These are phyloP conservation scores for Rhodotorula sphaerocarpa DNA, from an alignment of 768 basidiomycete genomes.

Conservation along the genomic window DNA sequence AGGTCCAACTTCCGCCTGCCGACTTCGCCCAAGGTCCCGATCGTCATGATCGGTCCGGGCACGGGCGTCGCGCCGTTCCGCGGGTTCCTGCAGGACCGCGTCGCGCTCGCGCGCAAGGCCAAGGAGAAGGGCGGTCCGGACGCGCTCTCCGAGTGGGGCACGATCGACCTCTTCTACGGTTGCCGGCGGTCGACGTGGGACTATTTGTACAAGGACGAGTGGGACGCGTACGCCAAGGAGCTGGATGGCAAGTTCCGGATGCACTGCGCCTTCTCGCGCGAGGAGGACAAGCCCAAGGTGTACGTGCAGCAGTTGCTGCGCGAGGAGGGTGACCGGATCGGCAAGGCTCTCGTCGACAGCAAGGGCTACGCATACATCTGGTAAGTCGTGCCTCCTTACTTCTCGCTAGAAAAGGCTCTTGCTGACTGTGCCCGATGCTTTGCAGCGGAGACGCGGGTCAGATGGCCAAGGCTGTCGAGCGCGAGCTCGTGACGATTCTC, in stretches of 20 bases:
- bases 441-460: slow-evolving; percentile 50
- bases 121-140: slow-evolving; percentile 91
- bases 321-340: slow-evolving; percentile 73
- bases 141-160: slow-evolving; percentile 90
- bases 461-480: slow-evolving; percentile 94
- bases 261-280: slow-evolving; percentile 82
- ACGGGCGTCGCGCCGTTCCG: slow-evolving; percentile 99
- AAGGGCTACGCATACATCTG: slow-evolving; percentile 98
- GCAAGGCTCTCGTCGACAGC: slow-evolving; percentile 79
- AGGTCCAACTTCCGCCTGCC: slow-evolving; percentile 94
- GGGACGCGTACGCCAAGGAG: slow-evolving; percentile 76
- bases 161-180: slow-evolving; percentile 89
- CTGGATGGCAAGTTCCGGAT: slow-evolving; percentile 85
- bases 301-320: slow-evolving; percentile 98
- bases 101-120: slow-evolving; percentile 87
- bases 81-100: slow-evolving; percentile 95
- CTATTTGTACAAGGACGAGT: slow-evolving; percentile 90
- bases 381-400: slow-evolving; percentile 41
- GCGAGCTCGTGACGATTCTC: slow-evolving; percentile 61
- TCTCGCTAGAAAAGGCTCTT: too few relatives aligned
- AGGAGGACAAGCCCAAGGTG: slow-evolving; percentile 86
- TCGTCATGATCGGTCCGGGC: slow-evolving; percentile 98
- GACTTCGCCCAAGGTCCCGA: slow-evolving; percentile 94
- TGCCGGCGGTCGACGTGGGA: slow-evolving; percentile 83
- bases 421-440: background rate